These are phyloP conservation scores for Amylocystis lapponica DNA, from an alignment of 768 basidiomycete genomes.

Conservation along the genomic window DNA sequence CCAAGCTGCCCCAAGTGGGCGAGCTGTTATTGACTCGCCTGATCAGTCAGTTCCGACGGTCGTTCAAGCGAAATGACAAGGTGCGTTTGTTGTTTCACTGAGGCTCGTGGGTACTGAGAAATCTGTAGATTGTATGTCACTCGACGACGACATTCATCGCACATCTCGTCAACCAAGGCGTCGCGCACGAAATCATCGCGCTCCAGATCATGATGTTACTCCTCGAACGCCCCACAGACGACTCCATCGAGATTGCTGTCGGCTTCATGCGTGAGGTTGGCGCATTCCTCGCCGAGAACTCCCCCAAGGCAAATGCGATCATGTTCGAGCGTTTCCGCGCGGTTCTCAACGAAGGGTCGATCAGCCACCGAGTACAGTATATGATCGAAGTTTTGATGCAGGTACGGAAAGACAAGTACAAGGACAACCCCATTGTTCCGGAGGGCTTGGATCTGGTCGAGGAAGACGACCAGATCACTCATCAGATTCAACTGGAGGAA, in stretches of 20 bases:
- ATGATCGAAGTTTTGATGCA: conserved; percentile 99
- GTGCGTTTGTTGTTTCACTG: conserved; percentile 35
- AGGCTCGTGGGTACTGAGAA: background rate
- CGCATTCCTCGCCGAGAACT: conserved; percentile 88
- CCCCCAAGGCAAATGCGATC: conserved; percentile 90
- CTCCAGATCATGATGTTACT: conserved; percentile 95
- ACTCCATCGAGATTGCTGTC: conserved; percentile 97
- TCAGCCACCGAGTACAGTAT: conserved; percentile 96
- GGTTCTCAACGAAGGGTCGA: conserved; percentile 89
- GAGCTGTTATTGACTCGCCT: conserved; percentile 86
- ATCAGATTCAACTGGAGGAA: conserved; percentile 87
- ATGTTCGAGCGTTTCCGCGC: conserved; percentile 97
- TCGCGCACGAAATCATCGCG: conserved; percentile 91
- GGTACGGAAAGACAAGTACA: conserved; percentile 97
- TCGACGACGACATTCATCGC: conserved; percentile 57
- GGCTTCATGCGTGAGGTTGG: conserved; percentile 98
- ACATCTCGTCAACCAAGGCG: conserved; percentile 89
- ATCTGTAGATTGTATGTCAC: conserved; percentile 75
- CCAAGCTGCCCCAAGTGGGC: conserved; percentile 94
- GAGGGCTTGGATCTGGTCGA: conserved; percentile 96
- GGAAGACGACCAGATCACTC: conserved; percentile 97
- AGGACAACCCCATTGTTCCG: conserved; percentile 92
- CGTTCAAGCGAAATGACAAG: conserved; percentile 98
- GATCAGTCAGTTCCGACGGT: conserved; percentile 90
- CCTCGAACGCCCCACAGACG: conserved; percentile 92